Conservation (phyloP, 1,284 basidiomycete species). For the Leccinum idahoense region DNA sequence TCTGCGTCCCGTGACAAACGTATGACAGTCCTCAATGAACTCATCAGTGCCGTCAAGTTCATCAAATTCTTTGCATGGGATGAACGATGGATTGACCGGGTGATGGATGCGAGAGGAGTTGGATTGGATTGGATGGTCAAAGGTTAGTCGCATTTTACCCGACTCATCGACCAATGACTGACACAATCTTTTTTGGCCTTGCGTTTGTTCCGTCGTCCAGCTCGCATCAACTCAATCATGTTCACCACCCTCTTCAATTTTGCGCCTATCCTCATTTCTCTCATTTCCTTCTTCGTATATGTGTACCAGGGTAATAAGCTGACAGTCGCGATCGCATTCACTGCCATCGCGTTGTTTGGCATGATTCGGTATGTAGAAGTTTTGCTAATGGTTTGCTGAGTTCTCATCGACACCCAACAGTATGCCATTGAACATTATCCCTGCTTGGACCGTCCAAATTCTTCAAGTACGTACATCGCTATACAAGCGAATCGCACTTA, state of each 20-base stretch:
- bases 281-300: slow-evolving; percentile 63
- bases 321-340: slow-evolving; percentile 66
- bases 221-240: slow-evolving; percentile 59
- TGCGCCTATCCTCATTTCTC: slow-evolving; percentile 65
- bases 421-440: slow-evolving; percentile 67
- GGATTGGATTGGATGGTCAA: slow-evolving; percentile 74
- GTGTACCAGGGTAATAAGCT: slow-evolving; percentile 62
- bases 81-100: slow-evolving; percentile 62
- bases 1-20: slow-evolving; percentile 76
- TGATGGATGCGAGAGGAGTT: slow-evolving; percentile 49
- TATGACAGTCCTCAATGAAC: slow-evolving; percentile 82
- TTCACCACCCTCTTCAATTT: slow-evolving; percentile 61
- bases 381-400: background rate
- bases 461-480: slow-evolving; percentile 19
- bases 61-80: slow-evolving; percentile 90
- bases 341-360: slow-evolving; percentile 67
- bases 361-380: slow-evolving; percentile 52
- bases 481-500: background rate
- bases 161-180: background rate
- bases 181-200: background rate
- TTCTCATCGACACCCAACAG: slow-evolving; percentile 22
- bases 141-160: slow-evolving; percentile 31
- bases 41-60: slow-evolving; percentile 77
- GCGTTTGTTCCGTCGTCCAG: slow-evolving; percentile 28
- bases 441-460: slow-evolving; percentile 52